Evolutionary conservation across 1,284 basidiomycete genomes (phyloP), one percentile per base, ranked within the genome.

Genomic region (Cryptococcus sp.): DNA sequence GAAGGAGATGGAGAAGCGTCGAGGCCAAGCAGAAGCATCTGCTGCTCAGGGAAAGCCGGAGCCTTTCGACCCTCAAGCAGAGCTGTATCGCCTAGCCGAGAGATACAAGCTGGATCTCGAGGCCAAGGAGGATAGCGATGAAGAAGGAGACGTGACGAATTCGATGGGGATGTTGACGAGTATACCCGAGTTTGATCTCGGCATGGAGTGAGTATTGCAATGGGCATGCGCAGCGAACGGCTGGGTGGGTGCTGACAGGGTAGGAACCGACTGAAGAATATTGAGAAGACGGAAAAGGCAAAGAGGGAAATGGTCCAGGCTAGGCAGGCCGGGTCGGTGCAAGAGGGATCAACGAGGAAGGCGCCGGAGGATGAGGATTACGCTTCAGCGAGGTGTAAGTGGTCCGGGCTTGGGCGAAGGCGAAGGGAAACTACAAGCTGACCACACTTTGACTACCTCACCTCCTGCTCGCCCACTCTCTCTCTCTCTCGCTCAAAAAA

Each of bases 131-230:
- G 59, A 56, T 9, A 18, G 6, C 10, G 68, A 68, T 34, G 85
- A 93, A 56, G 94, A 95, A 60, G 93, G 93, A 6, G 95, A 82
- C 65, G 89, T 97, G 18, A 90, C 90, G 1, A 89, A 89, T 56
- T 91, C 86, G 62, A 68, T 93, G 64, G 83, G 88, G 4, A 97
- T 97, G 94, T 77, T 98, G 49, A 94, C 89, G 12, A 89, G 88
- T 26, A 92, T 98, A 58, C 93, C 93, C 0, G 94, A 97, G 66
- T 88, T 97, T 4, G 94, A 98, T 71, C 77, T 98, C 5, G 94
- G 94, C 48, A 97, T 97, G 84, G 92, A 97, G 91, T 94, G 63
- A 62, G 87, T 82, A 2, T 10, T 11, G 36, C 18, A 26, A 4
- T 43, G 24, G 22, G 14, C 43, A 48, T 37, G 40, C 22, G 42